Evolutionary conservation across 345 rosid genomes (phyloP), one percentile per base, ranked within the genome.

Genomic region (Brassica rapa): DNA sequence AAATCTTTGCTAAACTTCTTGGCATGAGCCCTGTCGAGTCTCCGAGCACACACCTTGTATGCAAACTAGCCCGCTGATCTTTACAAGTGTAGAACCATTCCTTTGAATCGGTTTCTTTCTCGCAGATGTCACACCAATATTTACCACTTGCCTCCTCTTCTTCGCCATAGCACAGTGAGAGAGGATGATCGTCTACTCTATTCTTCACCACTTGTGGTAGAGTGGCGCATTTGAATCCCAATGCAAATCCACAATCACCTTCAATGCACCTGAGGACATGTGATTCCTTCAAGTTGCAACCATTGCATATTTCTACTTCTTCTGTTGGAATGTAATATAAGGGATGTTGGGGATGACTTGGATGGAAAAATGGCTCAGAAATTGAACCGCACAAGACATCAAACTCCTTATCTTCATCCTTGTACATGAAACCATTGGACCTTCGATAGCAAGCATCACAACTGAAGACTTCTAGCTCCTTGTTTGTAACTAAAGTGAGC

Each of bases 301-400:
- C 43, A 12, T 24, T 24, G 7, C 64, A 60, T 8, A 4, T 4
- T 10, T 2, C 6, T 0, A 2, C 3, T 2, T 16, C 0, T 5
- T 1, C 6, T 11, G 30, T 11, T 4, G 32, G 3, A 6, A 29
- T 14, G 23, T 2, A 29, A 62, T 62, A 62, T 62, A 62, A 62
- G 4, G 66, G 66, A 62, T 62, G 39, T 0, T 7, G 2, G n/a
- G 30, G 62, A 59, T 59, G 30, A 59, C 62, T 59, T 62, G 66
- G 66, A 62, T 62, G 66, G 11, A 29, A 6, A 62, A 62, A 62
- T 30, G 66, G 66, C 39, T 62, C 66, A 6, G 10, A 62, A n/a
- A 62, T 62, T 62, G 66, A 62, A 29, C 66, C 39, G 21, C 66
- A 62, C 11, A 16, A 8, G 5, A 62, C 23, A 62, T 30, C 66